A percentile compares a stretch with the other conserved stretches of the same genome.
These are phyloP conservation scores for Penicillium malachiteum DNA, from an alignment of 495 filamentous ascomycete genomes.

Conservation along the genomic window DNA sequence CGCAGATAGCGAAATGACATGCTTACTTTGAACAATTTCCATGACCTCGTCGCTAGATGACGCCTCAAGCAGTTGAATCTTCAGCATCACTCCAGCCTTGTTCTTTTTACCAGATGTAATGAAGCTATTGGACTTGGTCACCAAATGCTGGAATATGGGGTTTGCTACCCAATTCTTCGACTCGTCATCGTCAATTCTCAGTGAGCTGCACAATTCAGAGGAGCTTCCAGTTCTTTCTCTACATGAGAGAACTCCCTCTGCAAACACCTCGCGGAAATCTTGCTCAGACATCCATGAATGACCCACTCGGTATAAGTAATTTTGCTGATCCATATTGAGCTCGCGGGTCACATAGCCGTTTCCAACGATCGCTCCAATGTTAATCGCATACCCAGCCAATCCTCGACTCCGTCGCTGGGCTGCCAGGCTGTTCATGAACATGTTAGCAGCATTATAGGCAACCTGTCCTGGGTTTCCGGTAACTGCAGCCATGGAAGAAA, in stretches of 20 bases:
- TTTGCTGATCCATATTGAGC: slow-evolving; percentile 24
- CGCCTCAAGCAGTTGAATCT: slow-evolving; percentile 18
- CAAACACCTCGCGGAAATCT: slow-evolving; percentile 59
- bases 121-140: slow-evolving; percentile 13
- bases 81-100: slow-evolving; percentile 21
- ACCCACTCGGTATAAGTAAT: slow-evolving; percentile 22
- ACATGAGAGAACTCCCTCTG: slow-evolving; percentile 49
- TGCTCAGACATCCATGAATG: slow-evolving; percentile 54
- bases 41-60: slow-evolving; percentile 17
- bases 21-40: slow-evolving; percentile 11
- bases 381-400: slow-evolving; percentile 46
- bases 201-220: slow-evolving; percentile 17
- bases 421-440: slow-evolving; percentile 50
- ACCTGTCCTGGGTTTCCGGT: slow-evolving; percentile 45
- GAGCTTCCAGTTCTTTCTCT: slow-evolving; percentile 1
- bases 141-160: slow-evolving; percentile 29
- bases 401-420: slow-evolving; percentile 32
- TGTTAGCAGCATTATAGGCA: slow-evolving; percentile 58
- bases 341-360: slow-evolving; percentile 50
- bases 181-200: slow-evolving; percentile 26
- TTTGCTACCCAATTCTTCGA: slow-evolving; percentile 33
- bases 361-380: slow-evolving; percentile 58
- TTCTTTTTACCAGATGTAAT: slow-evolving; percentile 17
- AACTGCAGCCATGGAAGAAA: slow-evolving; percentile 24
- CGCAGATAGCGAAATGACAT: not conserved